These are phyloP conservation scores for Lolium multiflorum DNA, from an alignment of 176 grass and related monocot genomes.

Conservation along the genomic window DNA sequence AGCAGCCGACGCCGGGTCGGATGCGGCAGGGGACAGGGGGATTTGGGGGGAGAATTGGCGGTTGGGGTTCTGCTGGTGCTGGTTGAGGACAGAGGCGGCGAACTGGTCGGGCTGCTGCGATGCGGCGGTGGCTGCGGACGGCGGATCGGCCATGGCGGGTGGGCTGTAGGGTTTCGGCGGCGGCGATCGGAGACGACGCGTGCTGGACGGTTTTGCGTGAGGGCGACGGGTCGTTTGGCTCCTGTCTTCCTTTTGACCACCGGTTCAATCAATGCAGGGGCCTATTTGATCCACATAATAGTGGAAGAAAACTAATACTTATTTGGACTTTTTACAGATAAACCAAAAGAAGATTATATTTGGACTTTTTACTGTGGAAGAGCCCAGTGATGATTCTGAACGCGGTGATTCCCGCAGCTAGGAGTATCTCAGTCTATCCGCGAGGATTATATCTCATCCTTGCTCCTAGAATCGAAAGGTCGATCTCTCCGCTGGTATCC, in stretches of 20 bases:
- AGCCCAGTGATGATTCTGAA: too few species aligned
- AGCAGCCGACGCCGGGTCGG: background rate
- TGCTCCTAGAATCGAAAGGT: too few species aligned
- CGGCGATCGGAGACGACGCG: background rate
- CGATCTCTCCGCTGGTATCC: too few species aligned
- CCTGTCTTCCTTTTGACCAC: background rate
- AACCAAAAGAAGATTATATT: too few species aligned
- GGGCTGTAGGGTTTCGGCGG: slow-evolving; percentile 15
- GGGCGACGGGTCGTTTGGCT: background rate
- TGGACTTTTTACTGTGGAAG: too few species aligned
- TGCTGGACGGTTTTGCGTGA: slow-evolving; percentile 3
- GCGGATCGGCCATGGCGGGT: slow-evolving; percentile 11
- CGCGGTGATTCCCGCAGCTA: too few species aligned
- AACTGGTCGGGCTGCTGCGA: background rate
- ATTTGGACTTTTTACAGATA: too few species aligned
- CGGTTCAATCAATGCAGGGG: background rate
- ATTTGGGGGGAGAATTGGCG: background rate
- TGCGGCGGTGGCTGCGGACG: background rate
- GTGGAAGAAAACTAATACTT: too few species aligned
- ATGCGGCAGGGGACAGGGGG: background rate
- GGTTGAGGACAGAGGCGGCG: background rate
- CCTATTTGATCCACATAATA: too few species aligned
- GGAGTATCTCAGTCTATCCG: too few species aligned
- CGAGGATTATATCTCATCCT: too few species aligned
- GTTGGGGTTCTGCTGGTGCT: background rate